Base-by-base conservation (phyloP, 306 rosid species). In the Trichosanthes cucumerina region DNA sequence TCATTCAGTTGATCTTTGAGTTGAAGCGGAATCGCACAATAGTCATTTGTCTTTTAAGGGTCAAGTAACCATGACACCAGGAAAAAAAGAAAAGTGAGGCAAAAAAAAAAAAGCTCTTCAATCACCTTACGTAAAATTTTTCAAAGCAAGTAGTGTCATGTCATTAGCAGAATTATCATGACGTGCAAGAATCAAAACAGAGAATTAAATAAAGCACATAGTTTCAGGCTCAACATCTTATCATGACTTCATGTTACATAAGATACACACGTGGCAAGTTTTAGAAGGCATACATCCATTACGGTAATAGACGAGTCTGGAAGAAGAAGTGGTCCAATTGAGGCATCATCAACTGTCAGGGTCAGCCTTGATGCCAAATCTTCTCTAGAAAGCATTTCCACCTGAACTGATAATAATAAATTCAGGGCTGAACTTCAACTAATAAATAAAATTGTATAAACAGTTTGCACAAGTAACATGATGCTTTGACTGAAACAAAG, bases 341-440 rank as follows among this genome's bases (percentile, higher is more conserved):
- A 85, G 82, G 93, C 92, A 85, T 88, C 88, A 84, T 88, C 97
- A 19, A 92, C 92, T 65, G 96, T 92, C 87, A 95, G 85, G 53
- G 96, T 92, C 89, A 95, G 82, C 88, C 99, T 90, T 63, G 99
- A 88, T 75, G 97, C 99, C 86, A 95, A 81, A 84, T 95, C 99
- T 10, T 95, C 99, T 86, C 79, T 89, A 54, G 97, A 91, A 77
- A 95, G 93, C 64, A 90, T 95, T 85, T 95, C 99, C 77, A 95
- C 99, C 99, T 95, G 86, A 81, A 80, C 76, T 46, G 54, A 62
- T 52, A 68, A 28, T 43, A 79, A 15, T 49, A 60, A 14, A 78
- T 49, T 54, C 6, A 12, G 72, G 38, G 26, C 75, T 24, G 64
- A 49, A 28, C 44, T 39, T 39, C 44, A 39, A 39, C 66, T 78